Evolutionary conservation across 495 filamentous ascomycete species (phyloP).

Genomic region (Aspergillus campestris): DNA sequence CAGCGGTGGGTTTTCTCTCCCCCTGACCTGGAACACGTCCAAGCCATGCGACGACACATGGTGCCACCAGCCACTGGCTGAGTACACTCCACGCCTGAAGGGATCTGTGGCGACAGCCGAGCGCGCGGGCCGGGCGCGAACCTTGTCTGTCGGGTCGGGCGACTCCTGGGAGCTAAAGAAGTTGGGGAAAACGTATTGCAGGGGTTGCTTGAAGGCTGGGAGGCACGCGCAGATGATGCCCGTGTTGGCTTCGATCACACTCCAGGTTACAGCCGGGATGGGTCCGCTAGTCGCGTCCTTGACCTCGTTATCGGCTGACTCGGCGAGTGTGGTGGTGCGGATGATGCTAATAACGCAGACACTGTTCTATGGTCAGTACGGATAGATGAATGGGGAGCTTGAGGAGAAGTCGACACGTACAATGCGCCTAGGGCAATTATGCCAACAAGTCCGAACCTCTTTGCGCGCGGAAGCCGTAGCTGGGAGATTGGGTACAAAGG

Average conservation of each 20-base stretch:
- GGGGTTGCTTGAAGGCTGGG: background rate
- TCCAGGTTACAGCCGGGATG: too few relatives aligned
- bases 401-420: slow-evolving; percentile 15
- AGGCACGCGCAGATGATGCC: background rate
- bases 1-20: background rate
- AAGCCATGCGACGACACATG: background rate
- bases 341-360: slow-evolving; percentile 8
- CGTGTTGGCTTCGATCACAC: too few relatives aligned
- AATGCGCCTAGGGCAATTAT: slow-evolving; percentile 31
- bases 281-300: too few relatives aligned
- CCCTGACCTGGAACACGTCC: background rate
- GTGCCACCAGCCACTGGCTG: background rate
- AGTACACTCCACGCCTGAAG: background rate
- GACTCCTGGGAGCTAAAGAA: background rate
- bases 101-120: background rate
- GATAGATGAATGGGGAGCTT: background rate
- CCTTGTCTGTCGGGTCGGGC: background rate
- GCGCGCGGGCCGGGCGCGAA: background rate
- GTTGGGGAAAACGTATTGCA: background rate
- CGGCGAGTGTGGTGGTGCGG: background rate
- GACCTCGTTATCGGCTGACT: background rate
- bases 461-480: slow-evolving; percentile 23
- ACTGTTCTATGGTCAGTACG: background rate
- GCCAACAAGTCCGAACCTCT: slow-evolving; percentile 21
- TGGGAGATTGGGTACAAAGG: slow-evolving; percentile 27